phyloP scores from a whole-genome alignment of 1,139 yeast genomes.

The Wickerhamiella pararugosa region DNA sequence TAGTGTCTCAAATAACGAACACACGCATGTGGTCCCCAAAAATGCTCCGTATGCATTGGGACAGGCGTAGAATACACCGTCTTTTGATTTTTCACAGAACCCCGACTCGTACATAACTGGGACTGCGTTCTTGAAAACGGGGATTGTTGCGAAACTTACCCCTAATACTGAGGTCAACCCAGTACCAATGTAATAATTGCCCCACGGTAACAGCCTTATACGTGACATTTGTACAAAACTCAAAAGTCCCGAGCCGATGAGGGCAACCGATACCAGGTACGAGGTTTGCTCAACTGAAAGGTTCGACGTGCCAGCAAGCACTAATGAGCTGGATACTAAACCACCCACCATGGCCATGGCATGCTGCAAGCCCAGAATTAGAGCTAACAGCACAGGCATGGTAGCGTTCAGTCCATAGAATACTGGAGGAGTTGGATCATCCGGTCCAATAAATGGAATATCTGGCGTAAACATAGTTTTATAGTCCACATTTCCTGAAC shows the following conservation, averaged over 20 bases:
- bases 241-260: slow-evolving; percentile 58
- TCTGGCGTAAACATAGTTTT: slow-evolving; percentile 61
- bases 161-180: slow-evolving; percentile 80
- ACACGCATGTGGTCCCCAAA: slow-evolving; percentile 55
- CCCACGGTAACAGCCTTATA: slow-evolving; percentile 44
- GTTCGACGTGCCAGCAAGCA: slow-evolving; percentile 47
- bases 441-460: slow-evolving; percentile 38
- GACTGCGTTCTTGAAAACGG: slow-evolving; percentile 59
- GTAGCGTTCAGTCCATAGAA: slow-evolving; percentile 63
- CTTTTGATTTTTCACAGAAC: slow-evolving; percentile 42
- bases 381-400: slow-evolving; percentile 61
- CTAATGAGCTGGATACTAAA: slow-evolving; percentile 63
- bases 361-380: slow-evolving; percentile 70
- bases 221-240: slow-evolving; percentile 67
- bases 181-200: slow-evolving; percentile 66
- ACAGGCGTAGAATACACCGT: slow-evolving; percentile 49
- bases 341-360: slow-evolving; percentile 82
- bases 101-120: slow-evolving; percentile 71
- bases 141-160: slow-evolving; percentile 71
- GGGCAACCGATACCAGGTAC: slow-evolving; percentile 60
- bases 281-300: slow-evolving; percentile 36
- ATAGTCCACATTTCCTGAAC: slow-evolving; percentile 56
- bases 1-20: slow-evolving; percentile 55
- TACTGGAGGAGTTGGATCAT: slow-evolving; percentile 7
- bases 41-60: slow-evolving; percentile 78